Evolutionary conservation across 371 early-diverging fungal species (phyloP).

Genomic region (Lichtheimia ramosa): DNA sequence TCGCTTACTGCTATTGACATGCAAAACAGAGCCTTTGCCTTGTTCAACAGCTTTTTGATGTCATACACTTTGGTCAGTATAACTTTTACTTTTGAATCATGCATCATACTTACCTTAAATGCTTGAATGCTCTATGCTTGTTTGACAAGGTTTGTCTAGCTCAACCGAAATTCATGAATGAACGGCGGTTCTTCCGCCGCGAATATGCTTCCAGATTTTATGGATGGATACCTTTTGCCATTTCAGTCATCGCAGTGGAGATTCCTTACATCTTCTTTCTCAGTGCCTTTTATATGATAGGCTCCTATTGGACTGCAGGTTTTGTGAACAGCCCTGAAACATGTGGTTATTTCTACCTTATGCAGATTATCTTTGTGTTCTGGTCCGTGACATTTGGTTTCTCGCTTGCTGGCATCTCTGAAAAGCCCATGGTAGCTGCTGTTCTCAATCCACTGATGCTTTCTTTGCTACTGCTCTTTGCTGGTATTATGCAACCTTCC

Average conservation of each 20-base stretch:
- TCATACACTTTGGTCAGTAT: constrained; percentile 46
- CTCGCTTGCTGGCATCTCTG: constrained; percentile 51
- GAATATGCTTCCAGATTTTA: constrained; percentile 69
- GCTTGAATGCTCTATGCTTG: too few relatives aligned
- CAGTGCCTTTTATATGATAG: constrained; percentile 47
- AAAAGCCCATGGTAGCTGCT: constrained; percentile 14
- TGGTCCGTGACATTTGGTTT: constrained; percentile 63
- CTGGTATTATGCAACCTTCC: constrained; percentile 72
- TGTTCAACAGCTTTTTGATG: constrained; percentile 64
- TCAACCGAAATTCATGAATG: constrained; percentile 65
- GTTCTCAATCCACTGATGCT: constrained; percentile 74
- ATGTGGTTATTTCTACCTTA: constrained; percentile 55
- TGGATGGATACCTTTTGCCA: constrained; percentile 60
- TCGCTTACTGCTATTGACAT: constrained; percentile 51
- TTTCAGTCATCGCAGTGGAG: constrained; percentile 45
- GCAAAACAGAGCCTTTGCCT: constrained; percentile 66
- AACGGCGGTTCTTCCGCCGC: constrained; percentile 62
- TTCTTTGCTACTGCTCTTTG: constrained; percentile 68
- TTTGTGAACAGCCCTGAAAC: constrained; percentile 36
- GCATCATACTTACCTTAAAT: too few relatives aligned
- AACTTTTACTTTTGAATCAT: too few relatives aligned
- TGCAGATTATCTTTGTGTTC: constrained; percentile 48
- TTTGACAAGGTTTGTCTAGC: constrained; percentile 23
- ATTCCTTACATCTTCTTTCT: constrained; percentile 53
- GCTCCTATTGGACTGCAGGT: constrained; percentile 64